Conservation (phyloP, 257 asterid species). For the Solanum bukasovii region DNA sequence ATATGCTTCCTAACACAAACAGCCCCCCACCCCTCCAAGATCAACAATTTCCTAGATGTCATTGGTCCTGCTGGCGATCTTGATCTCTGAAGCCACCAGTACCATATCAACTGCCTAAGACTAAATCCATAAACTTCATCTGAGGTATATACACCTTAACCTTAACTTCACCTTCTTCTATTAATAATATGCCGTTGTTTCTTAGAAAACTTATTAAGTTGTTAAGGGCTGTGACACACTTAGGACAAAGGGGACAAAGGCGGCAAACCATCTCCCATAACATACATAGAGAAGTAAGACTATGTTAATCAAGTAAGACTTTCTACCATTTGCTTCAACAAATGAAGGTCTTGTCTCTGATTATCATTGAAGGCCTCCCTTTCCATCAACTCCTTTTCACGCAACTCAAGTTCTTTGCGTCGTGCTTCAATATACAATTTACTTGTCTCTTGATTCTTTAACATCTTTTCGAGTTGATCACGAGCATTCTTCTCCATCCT, state of each 20-base stretch:
- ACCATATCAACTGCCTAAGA: background rate
- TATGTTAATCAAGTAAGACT: background rate
- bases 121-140: background rate
- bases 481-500: conserved; percentile 6
- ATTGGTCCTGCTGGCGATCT: background rate
- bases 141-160: background rate
- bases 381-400: background rate
- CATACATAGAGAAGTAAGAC: background rate
- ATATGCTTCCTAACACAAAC: background rate
- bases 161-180: background rate
- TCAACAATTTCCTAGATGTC: background rate
- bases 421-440: background rate
- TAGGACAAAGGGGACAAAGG: background rate
- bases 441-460: background rate
- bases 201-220: background rate
- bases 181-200: background rate
- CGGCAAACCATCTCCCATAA: background rate
- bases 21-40: background rate
- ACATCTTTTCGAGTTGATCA: conserved; percentile 1
- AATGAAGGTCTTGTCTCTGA: background rate
- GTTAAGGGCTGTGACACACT: background rate
- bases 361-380: background rate
- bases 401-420: conserved; percentile 2
- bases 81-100: background rate
- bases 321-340: background rate